Base-by-base conservation (phyloP, 495 filamentous ascomycete species). In the Aspergillus kassunensis region DNA sequence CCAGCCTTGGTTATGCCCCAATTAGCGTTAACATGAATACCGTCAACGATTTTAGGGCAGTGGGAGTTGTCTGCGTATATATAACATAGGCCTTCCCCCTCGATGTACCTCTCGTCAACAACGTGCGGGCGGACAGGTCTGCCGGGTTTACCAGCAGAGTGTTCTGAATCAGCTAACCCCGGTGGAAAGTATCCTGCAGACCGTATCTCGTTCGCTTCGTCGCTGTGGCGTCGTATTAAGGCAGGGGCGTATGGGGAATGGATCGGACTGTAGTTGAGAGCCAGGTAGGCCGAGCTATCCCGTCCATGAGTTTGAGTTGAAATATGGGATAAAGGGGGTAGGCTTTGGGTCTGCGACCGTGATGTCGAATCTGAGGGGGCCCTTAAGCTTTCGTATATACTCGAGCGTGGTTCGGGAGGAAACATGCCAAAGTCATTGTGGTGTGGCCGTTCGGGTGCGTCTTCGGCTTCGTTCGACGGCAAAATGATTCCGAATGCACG, bases 1-100 rank as follows among this genome's bases (percentile, higher is more conserved):
- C 90, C 90, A 3, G 90, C 91, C 64, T 95, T 96, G 19, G 91
- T 96, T 20, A 95, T 80, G 1, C 91, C 90, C 91, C 91, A 96
- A 54, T 89, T 85, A 1, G 90, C 88, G 67, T 95, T 96, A 35
- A 96, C 90, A 1, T 78, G 78, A 55, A 93, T 84, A 5, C 90
- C 91, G 58, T 93, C 88, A 41, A 96, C 89, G 33, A 87, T 71
- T 50, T 89, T 89, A 49, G 87, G 89, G 68, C 88, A 91, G 57
- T 86, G 85, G 23, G 83, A 85, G 36, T 89, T 89, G 61, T 93
- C 90, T 51, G 93, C 89, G 64, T 93, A 95, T 49, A 95, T 81
- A 62, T 90, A 95, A 66, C 87, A 93, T 46, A 86, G 60, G 1
- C 90, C 90, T 64, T 95, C 87, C 11, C 88, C 89, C 0, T 86